Base-by-base conservation (phyloP, 2,329 filamentous ascomycete genomes). In the Aspergillus brunneoviolaceus region DNA sequence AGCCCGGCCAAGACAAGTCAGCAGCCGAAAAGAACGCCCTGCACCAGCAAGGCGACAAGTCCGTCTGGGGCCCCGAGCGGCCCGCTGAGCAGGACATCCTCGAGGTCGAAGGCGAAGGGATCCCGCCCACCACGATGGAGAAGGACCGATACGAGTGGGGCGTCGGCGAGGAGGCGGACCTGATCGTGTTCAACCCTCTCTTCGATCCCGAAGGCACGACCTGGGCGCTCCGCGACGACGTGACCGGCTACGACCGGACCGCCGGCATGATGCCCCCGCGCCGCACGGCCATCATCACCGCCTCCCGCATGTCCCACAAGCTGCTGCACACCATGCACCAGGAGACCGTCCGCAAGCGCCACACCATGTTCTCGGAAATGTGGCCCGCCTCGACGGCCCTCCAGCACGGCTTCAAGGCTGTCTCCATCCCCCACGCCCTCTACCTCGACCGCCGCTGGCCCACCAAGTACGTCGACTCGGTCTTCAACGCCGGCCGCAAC, bases 351-450 rank as follows among this genome's bases (percentile, higher is more conserved):
- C 85, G 91, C 69, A 88, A 89, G 71, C 93, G 92, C 68, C 90
- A 96, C 76, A 90, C 91, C 65, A 96, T 95, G 80, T 96, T 96
- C 74, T 91, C 92, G 0, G 94, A 98, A 76, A 97, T 97, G 93
- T 97, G 92, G 92, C 91, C 93, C 0, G 89, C 89, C 1, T 95
- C 90, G 0, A 87, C 91, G 1, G 91, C 93, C 1, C 83, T 98
- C 10, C 93, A 97, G 61, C 93, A 97, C 73, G 94, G 94, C 11
- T 88, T 91, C 78, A 98, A 97, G 79, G 92, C 91, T 42, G 92
- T 97, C 14, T 96, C 89, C 66, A 92, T 88, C 2, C 94, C 94
- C 1, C 94, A 98, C 70, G 91, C 93, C 1, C 84, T 96, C 58
- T 98, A 89, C 73, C 86, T 94, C 16, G 93, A 96, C 76, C 88